Percentiles rank a stretch among this genome's conserved stretches.
phyloP scores from a whole-genome alignment of 495 filamentous ascomycete species.

The Tuber magnatum region DNA sequence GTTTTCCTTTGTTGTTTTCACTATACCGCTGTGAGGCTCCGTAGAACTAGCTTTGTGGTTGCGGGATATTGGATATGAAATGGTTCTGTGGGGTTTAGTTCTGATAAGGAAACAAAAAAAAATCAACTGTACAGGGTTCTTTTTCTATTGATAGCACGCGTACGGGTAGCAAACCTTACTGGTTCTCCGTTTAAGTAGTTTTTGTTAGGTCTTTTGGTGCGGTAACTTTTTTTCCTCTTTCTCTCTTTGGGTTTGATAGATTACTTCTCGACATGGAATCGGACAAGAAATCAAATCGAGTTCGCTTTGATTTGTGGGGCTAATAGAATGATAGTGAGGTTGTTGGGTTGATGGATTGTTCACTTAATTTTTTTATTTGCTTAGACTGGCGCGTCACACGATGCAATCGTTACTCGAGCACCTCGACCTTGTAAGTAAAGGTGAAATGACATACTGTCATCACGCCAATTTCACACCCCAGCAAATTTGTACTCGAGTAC shows the following conservation, averaged over 20 bases:
- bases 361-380: not conserved
- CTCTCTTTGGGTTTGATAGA: not conserved
- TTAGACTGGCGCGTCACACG: not conserved
- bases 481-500: not conserved
- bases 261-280: not conserved
- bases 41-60: not conserved
- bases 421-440: not conserved
- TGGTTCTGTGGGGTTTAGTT: not conserved
- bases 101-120: not conserved
- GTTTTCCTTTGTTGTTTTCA: not conserved
- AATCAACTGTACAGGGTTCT: constrained; percentile 2
- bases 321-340: not conserved
- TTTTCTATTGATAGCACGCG: not conserved
- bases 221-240: not conserved
- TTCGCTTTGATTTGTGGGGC: not conserved
- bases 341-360: not conserved
- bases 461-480: not conserved
- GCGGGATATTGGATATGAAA: not conserved
- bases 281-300: not conserved
- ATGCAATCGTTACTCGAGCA: not conserved
- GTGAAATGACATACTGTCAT: not conserved
- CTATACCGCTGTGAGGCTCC: not conserved
- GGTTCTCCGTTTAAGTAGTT: not conserved
- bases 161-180: not conserved
- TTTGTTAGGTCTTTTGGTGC: not conserved